phyloP scores from a whole-genome alignment of 768 basidiomycete genomes.

The Rhodosporidiobolus odoratus region DNA sequence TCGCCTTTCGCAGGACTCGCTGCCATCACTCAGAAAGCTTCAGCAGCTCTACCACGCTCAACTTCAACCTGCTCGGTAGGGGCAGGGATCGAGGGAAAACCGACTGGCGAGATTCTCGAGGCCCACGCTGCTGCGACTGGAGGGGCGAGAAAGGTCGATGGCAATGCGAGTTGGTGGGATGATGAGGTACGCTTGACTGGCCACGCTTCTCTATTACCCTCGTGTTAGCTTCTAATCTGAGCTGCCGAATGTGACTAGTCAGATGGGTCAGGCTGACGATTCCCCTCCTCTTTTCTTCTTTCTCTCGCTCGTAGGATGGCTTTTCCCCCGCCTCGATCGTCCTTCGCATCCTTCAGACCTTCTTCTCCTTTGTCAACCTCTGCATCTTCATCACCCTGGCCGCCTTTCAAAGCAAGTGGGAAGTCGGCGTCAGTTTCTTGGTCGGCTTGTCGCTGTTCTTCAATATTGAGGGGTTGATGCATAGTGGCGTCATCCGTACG shows the following conservation, averaged over 20 bases:
- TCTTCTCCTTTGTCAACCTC: constrained; percentile 24
- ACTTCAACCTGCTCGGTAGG: background rate
- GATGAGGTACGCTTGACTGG: background rate
- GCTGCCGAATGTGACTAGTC: no score
- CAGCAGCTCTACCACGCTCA: background rate
- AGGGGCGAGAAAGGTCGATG: constrained; percentile 3
- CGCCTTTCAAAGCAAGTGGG: constrained; percentile 33
- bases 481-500: constrained; percentile 20
- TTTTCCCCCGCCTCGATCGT: background rate
- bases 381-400: constrained; percentile 39
- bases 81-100: constrained; percentile 13
- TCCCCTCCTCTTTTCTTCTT: background rate
- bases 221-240: no score
- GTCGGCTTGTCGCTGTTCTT: constrained; percentile 24
- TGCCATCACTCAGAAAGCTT: background rate
- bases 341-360: constrained; percentile 1
- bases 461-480: constrained; percentile 6
- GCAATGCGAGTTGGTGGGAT: background rate
- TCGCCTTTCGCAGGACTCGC: constrained; percentile 3
- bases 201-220: background rate
- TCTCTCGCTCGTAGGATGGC: background rate
- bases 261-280: background rate
- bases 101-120: background rate
- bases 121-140: background rate
- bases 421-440: constrained; percentile 28